phyloP scores from a whole-genome alignment of 2,329 filamentous ascomycete species.

The Penicillium sp. region DNA sequence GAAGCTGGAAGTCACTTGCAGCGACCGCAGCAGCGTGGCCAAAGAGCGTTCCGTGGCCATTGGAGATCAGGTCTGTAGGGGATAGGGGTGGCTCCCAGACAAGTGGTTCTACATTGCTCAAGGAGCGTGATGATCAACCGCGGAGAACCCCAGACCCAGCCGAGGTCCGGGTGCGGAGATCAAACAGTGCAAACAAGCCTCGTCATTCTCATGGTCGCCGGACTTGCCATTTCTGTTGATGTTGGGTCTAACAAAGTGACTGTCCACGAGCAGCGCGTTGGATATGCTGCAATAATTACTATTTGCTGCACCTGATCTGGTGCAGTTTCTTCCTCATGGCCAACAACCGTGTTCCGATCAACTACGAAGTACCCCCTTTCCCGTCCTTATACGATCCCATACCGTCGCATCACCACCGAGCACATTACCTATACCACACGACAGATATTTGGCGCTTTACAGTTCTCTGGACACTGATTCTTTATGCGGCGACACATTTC shows the following conservation, averaged over 20 bases:
- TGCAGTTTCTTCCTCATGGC: conserved; percentile 22
- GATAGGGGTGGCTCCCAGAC: conserved; percentile 9
- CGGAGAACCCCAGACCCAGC: conserved; percentile 34
- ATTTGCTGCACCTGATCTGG: neutral
- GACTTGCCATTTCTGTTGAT: conserved; percentile 3
- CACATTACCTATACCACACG: conserved; percentile 67
- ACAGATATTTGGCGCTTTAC: conserved; percentile 84
- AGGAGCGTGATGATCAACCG: conserved; percentile 18
- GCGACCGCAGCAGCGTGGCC: conserved; percentile 56
- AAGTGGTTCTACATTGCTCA: conserved; percentile 19
- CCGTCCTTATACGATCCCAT: conserved; percentile 78
- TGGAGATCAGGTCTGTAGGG: neutral
- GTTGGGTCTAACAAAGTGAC: neutral
- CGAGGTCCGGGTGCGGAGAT: conserved; percentile 27
- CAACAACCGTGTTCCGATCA: conserved; percentile 48
- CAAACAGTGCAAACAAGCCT: conserved; percentile 37
- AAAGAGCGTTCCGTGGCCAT: conserved; percentile 61
- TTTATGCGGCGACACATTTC: conserved; percentile 71
- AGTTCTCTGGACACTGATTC: conserved; percentile 76
- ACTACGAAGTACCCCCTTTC: conserved; percentile 68
- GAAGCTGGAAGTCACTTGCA: conserved; percentile 56
- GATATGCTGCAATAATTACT: conserved; percentile 2
- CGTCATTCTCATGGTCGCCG: conserved; percentile 10
- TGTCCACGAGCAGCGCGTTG: neutral
- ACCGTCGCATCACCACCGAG: conserved; percentile 53